Conservation (phyloP, 1,284 basidiomycete species). For the Porodaedalea pini region DNA sequence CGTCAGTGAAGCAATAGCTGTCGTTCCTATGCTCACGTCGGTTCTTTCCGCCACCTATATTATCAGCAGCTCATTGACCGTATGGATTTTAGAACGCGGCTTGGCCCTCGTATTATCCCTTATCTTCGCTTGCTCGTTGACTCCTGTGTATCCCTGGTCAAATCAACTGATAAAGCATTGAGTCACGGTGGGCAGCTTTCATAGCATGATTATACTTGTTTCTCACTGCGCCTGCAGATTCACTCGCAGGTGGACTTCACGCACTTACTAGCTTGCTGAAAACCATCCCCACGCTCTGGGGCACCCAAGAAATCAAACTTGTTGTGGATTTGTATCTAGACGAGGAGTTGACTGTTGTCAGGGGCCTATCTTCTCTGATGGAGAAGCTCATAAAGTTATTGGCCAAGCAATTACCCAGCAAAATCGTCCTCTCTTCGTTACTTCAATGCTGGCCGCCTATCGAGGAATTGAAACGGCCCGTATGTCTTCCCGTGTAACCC, state of each 20-base stretch:
- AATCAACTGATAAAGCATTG: background rate
- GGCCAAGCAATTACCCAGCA: conserved; percentile 67
- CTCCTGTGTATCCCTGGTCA: conserved; percentile 51
- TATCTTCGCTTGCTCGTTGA: conserved; percentile 72
- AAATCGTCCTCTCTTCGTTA: conserved; percentile 63
- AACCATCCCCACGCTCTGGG: conserved; percentile 72
- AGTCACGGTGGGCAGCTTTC: conserved; percentile 9
- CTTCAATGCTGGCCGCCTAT: conserved; percentile 49
- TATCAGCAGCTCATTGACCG: background rate
- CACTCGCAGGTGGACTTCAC: conserved; percentile 40
- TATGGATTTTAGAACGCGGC: conserved; percentile 48
- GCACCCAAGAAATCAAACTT: conserved; percentile 51
- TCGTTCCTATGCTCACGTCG: conserved; percentile 61
- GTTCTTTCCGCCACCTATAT: conserved; percentile 25
- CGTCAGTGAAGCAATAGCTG: conserved; percentile 43
- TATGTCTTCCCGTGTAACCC: conserved; percentile 4
- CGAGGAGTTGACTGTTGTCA: conserved; percentile 31
- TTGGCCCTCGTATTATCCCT: conserved; percentile 86
- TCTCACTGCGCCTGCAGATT: conserved; percentile 6
- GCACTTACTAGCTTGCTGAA: conserved; percentile 54
- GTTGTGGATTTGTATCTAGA: conserved; percentile 58
- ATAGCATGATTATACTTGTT: background rate
- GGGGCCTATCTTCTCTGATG: conserved; percentile 29
- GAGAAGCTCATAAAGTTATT: conserved; percentile 50
- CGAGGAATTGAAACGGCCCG: background rate